Evolutionary conservation across 2,329 filamentous ascomycete genomes (phyloP).

Genomic region (Apiospora arundinis): DNA sequence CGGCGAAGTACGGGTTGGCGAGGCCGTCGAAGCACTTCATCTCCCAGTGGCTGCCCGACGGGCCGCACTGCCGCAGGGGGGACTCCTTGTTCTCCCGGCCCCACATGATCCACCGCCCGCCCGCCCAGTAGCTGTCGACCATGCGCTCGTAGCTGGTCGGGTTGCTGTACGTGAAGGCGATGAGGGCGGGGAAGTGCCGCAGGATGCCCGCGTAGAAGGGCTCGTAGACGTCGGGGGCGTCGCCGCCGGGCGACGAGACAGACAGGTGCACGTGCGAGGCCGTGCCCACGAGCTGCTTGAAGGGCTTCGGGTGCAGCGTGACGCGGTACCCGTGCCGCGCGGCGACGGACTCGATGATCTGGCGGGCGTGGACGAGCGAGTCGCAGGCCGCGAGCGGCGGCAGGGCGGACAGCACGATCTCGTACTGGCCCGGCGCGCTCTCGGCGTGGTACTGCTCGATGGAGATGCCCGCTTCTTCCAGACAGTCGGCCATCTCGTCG

Average conservation of each 20-base stretch:
- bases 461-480: slow-evolving; percentile 67
- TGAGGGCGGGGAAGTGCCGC: slow-evolving; percentile 67
- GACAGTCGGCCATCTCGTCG: slow-evolving; percentile 67
- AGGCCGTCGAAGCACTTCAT: slow-evolving; percentile 79
- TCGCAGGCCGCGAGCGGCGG: slow-evolving; percentile 74
- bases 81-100: slow-evolving; percentile 82
- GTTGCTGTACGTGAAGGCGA: slow-evolving; percentile 72
- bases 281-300: slow-evolving; percentile 61
- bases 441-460: slow-evolving; percentile 80
- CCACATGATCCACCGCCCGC: slow-evolving; percentile 81
- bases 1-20: slow-evolving; percentile 77
- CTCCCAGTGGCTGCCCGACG: slow-evolving; percentile 71
- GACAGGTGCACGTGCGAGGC: slow-evolving; percentile 76
- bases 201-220: slow-evolving; percentile 77
- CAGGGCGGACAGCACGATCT: slow-evolving; percentile 71
- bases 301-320: slow-evolving; percentile 77
- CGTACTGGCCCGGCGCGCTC: slow-evolving; percentile 76
- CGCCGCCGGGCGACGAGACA: slow-evolving; percentile 52
- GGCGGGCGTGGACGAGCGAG: slow-evolving; percentile 71
- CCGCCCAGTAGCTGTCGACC: slow-evolving; percentile 74
- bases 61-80: slow-evolving; percentile 70
- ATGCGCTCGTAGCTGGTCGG: slow-evolving; percentile 73
- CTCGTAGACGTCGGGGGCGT: slow-evolving; percentile 56
- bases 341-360: slow-evolving; percentile 71
- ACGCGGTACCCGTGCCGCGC: slow-evolving; percentile 67